Percentiles rank a stretch among this genome's conserved stretches.
phyloP scores from a whole-genome alignment of 2,329 filamentous ascomycete genomes.

The Pestalotiopsis sp. region DNA sequence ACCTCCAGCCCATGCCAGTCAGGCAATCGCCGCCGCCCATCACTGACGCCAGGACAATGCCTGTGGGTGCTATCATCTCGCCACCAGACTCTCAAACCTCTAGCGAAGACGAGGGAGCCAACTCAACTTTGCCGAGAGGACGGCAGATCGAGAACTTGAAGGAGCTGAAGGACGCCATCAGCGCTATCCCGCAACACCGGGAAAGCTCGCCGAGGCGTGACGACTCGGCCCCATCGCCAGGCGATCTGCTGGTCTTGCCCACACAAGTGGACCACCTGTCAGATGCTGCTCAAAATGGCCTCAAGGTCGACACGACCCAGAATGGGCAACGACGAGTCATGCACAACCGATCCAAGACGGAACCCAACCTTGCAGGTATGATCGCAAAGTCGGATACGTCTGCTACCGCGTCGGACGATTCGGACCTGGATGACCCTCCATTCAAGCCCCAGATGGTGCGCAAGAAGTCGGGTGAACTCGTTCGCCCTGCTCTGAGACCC shows the following conservation, averaged over 20 bases:
- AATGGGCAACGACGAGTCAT: constrained; percentile 42
- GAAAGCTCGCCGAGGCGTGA: constrained; percentile 52
- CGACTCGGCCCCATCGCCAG: constrained; percentile 30
- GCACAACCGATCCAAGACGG: constrained; percentile 57
- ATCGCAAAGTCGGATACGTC: constrained; percentile 48
- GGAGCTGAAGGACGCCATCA: constrained; percentile 81
- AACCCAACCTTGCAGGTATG: constrained; percentile 44
- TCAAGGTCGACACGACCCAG: constrained; percentile 23
- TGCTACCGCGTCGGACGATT: constrained; percentile 57
- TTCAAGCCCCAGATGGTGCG: constrained; percentile 89
- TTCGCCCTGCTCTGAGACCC: constrained; percentile 84
- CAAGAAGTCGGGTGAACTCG: constrained; percentile 97
- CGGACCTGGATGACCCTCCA: constrained; percentile 52
- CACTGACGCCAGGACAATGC: constrained; percentile 71
- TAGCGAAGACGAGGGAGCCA: constrained; percentile 76
- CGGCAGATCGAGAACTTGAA: constrained; percentile 52
- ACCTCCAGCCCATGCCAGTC: constrained; percentile 53
- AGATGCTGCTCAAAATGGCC: constrained; percentile 44
- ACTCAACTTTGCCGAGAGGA: constrained; percentile 36
- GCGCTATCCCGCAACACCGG: constrained; percentile 70
- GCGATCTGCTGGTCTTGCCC: constrained; percentile 36
- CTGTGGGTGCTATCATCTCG: constrained; percentile 82
- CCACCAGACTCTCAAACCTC: constrained; percentile 74
- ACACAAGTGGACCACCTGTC: constrained; percentile 30
- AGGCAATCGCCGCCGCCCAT: constrained; percentile 83